phyloP scores from a whole-genome alignment of 306 rosid genomes.

The Castanospermum australe region DNA sequence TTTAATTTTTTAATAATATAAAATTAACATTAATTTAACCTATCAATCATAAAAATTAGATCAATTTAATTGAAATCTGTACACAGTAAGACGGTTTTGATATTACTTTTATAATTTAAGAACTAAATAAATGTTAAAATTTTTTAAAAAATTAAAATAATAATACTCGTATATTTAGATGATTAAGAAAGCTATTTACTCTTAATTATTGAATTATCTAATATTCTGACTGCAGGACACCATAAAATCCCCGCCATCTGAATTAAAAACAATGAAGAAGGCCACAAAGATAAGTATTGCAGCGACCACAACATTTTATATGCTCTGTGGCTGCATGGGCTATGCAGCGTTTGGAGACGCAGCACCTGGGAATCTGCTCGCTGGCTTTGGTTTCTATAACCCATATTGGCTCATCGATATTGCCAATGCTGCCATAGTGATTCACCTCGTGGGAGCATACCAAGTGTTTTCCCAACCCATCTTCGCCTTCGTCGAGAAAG shows the following conservation, averaged over 20 bases:
- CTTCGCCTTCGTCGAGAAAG: slow-evolving; percentile 68
- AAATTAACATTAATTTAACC: too few species aligned
- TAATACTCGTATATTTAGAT: too few species aligned
- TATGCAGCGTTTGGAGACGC: slow-evolving; percentile 85
- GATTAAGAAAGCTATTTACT: too few species aligned
- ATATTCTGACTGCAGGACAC: slow-evolving; percentile 60
- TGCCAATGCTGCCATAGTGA: slow-evolving; percentile 78
- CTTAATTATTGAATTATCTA: too few species aligned
- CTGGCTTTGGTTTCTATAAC: slow-evolving; percentile 83
- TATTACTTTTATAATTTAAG: too few species aligned
- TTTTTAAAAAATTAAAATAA: too few species aligned
- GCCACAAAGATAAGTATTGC: slow-evolving; percentile 55
- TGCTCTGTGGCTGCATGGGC: slow-evolving; percentile 80
- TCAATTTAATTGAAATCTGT: too few species aligned
- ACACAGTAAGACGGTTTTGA: too few species aligned
- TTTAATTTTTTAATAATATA: too few species aligned
- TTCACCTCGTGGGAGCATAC: slow-evolving; percentile 87
- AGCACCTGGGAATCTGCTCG: slow-evolving; percentile 79
- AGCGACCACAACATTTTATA: slow-evolving; percentile 69
- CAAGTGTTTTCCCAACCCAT: slow-evolving; percentile 82
- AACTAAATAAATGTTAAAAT: too few species aligned
- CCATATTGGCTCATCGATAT: slow-evolving; percentile 84
- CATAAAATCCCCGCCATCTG: slow-evolving; percentile 77
- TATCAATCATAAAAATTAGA: too few species aligned
- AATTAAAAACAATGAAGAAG: slow-evolving; percentile 82